Conservation (phyloP, 1,284 basidiomycete genomes). For the Microbotryomycetes sp. region DNA sequence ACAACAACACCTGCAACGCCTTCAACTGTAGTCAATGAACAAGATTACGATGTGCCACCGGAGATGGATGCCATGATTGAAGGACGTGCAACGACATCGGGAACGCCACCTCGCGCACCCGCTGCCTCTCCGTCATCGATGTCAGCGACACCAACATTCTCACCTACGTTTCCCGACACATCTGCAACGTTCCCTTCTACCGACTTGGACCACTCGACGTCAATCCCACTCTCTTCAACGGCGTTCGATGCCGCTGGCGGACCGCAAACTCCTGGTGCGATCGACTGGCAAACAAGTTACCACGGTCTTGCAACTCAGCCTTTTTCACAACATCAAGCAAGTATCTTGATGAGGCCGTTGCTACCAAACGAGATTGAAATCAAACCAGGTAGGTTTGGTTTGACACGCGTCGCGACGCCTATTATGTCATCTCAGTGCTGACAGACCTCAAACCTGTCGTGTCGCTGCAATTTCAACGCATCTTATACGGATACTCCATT, state of each 20-base stretch:
- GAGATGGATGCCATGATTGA: background rate
- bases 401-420: background rate
- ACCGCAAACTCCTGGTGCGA: background rate
- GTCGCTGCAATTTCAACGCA: background rate
- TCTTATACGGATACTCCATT: background rate
- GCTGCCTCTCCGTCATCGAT: background rate
- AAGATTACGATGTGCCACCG: background rate
- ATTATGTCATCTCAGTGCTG: too few relatives aligned
- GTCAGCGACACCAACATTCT: background rate
- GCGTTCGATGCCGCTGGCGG: background rate
- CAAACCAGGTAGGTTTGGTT: constrained; percentile 67
- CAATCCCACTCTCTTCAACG: background rate
- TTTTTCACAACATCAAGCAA: constrained; percentile 68
- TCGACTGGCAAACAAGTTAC: constrained; percentile 85
- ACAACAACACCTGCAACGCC: background rate
- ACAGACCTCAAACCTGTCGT: too few relatives aligned
- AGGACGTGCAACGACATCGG: background rate
- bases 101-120: too few relatives aligned
- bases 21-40: background rate
- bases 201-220: background rate
- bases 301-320: constrained; percentile 70
- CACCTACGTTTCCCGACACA: background rate
- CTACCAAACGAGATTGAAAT: constrained; percentile 79
- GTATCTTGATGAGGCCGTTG: constrained; percentile 67
- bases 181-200: constrained; percentile 1